Base-by-base conservation (phyloP, 108 stramenopile genomes). In the Fragilariopsis cylindrus region DNA sequence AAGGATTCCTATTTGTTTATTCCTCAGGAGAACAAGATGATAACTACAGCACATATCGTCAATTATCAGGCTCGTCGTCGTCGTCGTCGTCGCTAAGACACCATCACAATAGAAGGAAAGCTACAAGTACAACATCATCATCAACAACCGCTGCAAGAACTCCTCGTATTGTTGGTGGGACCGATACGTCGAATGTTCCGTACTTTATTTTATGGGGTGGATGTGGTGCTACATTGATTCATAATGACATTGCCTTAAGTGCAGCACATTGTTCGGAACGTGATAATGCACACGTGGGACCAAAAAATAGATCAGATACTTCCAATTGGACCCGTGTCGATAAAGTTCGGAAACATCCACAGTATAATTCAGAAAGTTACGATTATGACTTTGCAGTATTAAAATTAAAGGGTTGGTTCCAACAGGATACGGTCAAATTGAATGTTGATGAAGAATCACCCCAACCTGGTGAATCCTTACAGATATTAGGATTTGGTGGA, bases 331-430 rank as follows among this genome's bases (percentile, higher is more conserved):
- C 57, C 12, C 63, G 50, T 15, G 60, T 76, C 11, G 21, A 39
- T 13, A 7, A 66, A n/a, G n/a, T 57, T 19, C 4, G 49, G 1
- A 19, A 3, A 6, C 81, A 82, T 65, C 76, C 76, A 16, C 18
- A 56, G 15, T 82, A 79, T 57, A 50, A 77, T 41, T 43, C 47
- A 11, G 12, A 18, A 2, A 74, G 69, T 3, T 50, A 48, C 40
- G 65, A 52, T 2, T 65, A 77, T 70, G 81, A 82, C 65, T 74
- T 77, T 67, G 65, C 76, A 40, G 21, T 82, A 3, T n/a, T 82
- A 46, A 82, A 74, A 48, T 41, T 82, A 9, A 45, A 46, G 11
- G 65, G 63, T 0, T 73, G 64, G 60, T 66, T 40, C 43, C 69
- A 76, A 57, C 9, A 39, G 21, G 62, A 63, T 21, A 70, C 44